Conservation (phyloP, 164 flowering plant genomes). For the Protea cynaroides region DNA sequence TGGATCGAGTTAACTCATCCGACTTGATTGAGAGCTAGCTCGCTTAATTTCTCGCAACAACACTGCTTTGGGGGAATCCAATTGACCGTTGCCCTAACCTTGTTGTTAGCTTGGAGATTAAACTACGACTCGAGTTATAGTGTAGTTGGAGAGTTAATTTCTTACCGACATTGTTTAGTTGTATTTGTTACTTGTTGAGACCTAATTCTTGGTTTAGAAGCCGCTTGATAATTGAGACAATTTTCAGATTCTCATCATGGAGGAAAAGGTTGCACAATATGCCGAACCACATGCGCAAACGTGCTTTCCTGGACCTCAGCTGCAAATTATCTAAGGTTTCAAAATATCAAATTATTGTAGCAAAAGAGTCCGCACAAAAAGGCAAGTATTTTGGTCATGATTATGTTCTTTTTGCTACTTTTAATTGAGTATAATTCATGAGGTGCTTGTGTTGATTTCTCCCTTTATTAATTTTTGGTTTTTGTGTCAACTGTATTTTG, state of each 20-base stretch:
- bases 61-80: neutral
- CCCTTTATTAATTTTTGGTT: neutral
- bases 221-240: neutral
- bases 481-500: neutral
- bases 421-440: neutral
- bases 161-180: neutral
- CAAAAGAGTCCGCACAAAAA: conserved; percentile 21
- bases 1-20: neutral
- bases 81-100: too few relatives aligned
- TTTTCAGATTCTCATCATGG: conserved; percentile 22
- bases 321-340: conserved; percentile 39
- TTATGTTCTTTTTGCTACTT: neutral
- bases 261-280: conserved; percentile 17
- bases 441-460: neutral
- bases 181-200: too few relatives aligned
- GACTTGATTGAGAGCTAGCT: neutral
- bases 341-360: conserved; percentile 18
- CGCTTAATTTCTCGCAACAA: too few relatives aligned
- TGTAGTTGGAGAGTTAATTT: neutral
- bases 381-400: conserved; percentile 25
- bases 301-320: conserved; percentile 40
- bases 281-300: conserved; percentile 14
- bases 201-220: neutral
- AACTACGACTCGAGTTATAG: too few relatives aligned
- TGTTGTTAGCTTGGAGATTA: neutral